Base-by-base conservation (phyloP, 345 rosid species). In the Murraya paniculata region DNA sequence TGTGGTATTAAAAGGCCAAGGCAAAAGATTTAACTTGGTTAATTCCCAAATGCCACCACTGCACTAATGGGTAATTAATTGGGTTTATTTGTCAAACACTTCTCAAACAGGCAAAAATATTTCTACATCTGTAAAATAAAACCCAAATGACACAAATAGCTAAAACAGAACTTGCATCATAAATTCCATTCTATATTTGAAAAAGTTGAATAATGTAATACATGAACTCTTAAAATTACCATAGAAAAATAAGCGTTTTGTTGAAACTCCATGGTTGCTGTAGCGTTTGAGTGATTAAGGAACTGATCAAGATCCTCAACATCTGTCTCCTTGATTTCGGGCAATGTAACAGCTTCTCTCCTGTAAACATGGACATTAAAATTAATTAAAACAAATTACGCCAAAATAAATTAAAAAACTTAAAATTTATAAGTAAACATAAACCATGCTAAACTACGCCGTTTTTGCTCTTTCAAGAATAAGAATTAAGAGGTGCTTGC, bases 301-400 rank as follows among this genome's bases (percentile, higher is more conserved):
- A 85, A 81, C 74, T 81, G 89, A 82, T 90, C 99, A 75, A 86
- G 53, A 69, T 88, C 93, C 69, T 82, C 90, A 56, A 71, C 30
- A 80, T 91, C 92, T 19, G 79, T 83, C 41, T 90, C 97, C 19
- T 80, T 76, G n/a, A 81, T 81, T 71, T 89, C 94, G 16, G 95
- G 91, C 39, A 91, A 72, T 10, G 98, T 94, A 76, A 92, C 88
- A 25, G 93, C 86, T 82, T 92, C 94, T 84, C 86, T 94, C 90
- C 98, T 95, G 84, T 78, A 80, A 81, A 68, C 82, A 77, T 38
- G 68, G 48, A 83, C 59, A 75, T 22, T 13, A 39, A 36, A 22
- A 1, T 8, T 24, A 22, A 58, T 21, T 9, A n/a, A 57, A 22
- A 7, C 24, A 11, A 18, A 64, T 16, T 50, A 18, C 4, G 14